Evolutionary conservation across 2,329 filamentous ascomycete genomes (phyloP), one percentile per base, ranked within the genome.

Genomic region (Colletotrichum phormii): DNA sequence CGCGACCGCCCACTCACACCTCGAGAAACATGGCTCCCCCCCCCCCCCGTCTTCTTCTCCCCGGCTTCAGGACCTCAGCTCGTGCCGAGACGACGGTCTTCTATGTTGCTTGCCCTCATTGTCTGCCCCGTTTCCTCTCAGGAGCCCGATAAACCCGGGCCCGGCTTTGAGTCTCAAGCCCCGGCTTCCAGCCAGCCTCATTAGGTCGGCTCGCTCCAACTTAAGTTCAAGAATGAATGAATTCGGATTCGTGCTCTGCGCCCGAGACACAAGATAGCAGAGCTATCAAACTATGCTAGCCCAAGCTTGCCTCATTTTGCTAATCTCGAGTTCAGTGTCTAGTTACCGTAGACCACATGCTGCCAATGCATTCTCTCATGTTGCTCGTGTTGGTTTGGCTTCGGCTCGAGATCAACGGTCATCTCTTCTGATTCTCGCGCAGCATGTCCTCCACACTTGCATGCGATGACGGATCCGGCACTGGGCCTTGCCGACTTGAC

Each of bases 1-100:
- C 63, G 24, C 53, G 26, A 42, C 35, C 42, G 42, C 31, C 58
- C 57, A 63, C 65, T 51, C 64, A 67, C 22, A 33, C 55, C 6
- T 35, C 57, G 24, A 46, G 37, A 64, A 57, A 72, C 60, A 61
- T 51, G 60, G 61, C 65, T 26, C 11, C 24, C 70, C 49, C 42
- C 51, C 59, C 58, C 18, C 24, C 33, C 64, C 31, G n/a, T 51
- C 46, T 29, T 22, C 35, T 33, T 29, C 29, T 61, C 26, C 55
- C 70, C 66, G 24, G 46, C 60, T 65, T 70, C 59, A 49, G 55
- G 51, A 29, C n/a, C 42, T 65, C 60, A 62, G 60, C 66, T 42
- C 59, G 29, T 31, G 53, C 55, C 49, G 37, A 68, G 12, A 35
- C 58, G 29, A 26, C 13, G 9, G 26, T 31, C 26, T 24, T 55